A percentile compares a stretch with the other conserved stretches of the same genome.
Conservation (phyloP, 495 filamentous ascomycete genomes). For the Penicillium desertorum region DNA sequence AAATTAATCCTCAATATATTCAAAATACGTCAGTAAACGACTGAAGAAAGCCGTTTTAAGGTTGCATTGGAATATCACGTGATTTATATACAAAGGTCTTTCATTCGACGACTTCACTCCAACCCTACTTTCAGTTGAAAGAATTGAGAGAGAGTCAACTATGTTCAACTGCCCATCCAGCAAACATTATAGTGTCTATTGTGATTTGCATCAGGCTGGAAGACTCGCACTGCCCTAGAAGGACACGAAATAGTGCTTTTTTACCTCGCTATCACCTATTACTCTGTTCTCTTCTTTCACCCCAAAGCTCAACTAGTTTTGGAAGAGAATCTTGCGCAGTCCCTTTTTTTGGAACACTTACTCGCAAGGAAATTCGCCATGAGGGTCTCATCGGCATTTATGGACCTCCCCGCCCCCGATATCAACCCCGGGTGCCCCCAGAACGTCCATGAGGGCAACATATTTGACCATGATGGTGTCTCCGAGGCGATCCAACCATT, state of each 20-base stretch:
- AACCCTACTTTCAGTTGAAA: conserved; percentile 1
- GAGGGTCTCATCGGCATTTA: conserved; percentile 1
- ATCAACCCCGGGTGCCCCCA: neutral
- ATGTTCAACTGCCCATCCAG: neutral
- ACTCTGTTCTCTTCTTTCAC: neutral
- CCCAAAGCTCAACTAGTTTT: neutral
- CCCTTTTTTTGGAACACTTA: neutral
- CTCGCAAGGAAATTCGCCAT: neutral
- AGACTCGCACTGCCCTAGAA: neutral
- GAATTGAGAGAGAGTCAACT: neutral
- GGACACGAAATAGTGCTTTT: neutral
- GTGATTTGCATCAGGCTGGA: neutral
- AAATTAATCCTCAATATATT: neutral
- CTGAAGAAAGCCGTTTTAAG: neutral
- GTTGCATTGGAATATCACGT: conserved; percentile 9
- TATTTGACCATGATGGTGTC: conserved; percentile 1
- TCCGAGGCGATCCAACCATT: neutral
- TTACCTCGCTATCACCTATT: neutral
- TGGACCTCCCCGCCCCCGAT: neutral
- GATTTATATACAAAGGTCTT: conserved; percentile 7
- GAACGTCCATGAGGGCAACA: conserved; percentile 1
- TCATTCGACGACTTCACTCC: conserved; percentile 9
- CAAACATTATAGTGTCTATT: neutral
- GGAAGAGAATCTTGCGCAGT: neutral
- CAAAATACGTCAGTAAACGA: neutral